Base-by-base conservation (phyloP, 352 stramenopile species). In the Blastocystis sp. region DNA sequence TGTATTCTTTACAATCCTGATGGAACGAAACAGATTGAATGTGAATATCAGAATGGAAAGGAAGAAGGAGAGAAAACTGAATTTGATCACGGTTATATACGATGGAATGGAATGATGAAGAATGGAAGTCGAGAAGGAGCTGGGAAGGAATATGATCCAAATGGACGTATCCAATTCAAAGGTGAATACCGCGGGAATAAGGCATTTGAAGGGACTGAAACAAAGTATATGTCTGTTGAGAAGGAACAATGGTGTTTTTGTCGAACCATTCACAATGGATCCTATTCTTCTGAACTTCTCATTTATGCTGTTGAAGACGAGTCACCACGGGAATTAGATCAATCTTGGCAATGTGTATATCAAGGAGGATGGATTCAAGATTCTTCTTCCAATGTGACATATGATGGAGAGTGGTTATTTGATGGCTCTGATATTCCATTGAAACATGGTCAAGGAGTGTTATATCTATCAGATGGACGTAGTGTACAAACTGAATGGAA, bases 401-500 rank as follows among this genome's bases (percentile, higher is more conserved):
- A 9, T 9, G 39, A 46, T 46, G 39, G 3, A 46, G 39, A 46
- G 9, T 46, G 39, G 39, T 46, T 46, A 46, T 9, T 46, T n/a
- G 37, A 80, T 19, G 27, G 2, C 6, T 21, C 0, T 6, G 11
- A 58, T 21, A 51, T 78, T 39, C 43, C 27, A 21, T 2, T 51
- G 21, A 46, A 16, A 42, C 29, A 57, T 32, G 49, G 67, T 14
- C 12, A 65, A n/a, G 71, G 71, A 7, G 46, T 42, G 6, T 42
- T 16, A 16, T 83, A 46, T 39, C n/a, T 83, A 49, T 21, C 46
- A 14, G 71, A 83, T 42, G 71, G 71, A 11, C 49, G 71, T 63
- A 24, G 56, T n/a, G 9, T 83, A 32, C 29, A 83, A 49, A 35
- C 19, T 16, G 14, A 52, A 37, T 83, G 71, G 71, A 65, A 42